phyloP scores from a whole-genome alignment of 2,329 filamentous ascomycete genomes.

The Fusarium heterosporum region DNA sequence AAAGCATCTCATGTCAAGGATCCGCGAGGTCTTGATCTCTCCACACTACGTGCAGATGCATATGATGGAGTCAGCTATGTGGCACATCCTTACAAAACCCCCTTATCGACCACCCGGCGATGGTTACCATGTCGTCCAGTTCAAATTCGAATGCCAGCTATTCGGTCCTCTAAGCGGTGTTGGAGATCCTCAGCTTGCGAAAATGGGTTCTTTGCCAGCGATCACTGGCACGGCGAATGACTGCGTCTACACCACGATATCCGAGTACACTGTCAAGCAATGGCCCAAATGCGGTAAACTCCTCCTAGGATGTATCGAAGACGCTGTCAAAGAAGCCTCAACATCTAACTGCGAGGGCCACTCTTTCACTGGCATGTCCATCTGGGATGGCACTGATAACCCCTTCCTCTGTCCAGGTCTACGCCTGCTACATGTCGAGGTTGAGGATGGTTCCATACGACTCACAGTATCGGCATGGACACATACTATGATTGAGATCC shows the following conservation, averaged over 20 bases:
- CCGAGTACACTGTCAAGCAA: constrained; percentile 48
- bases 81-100: constrained; percentile 51
- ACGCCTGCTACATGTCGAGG: constrained; percentile 51
- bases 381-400: constrained; percentile 52
- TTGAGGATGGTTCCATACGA: constrained; percentile 50
- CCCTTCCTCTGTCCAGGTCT: constrained; percentile 47
- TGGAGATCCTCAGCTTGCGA: constrained; percentile 47
- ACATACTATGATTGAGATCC: constrained; percentile 51
- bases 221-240: constrained; percentile 53
- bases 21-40: constrained; percentile 49
- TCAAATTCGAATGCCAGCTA: constrained; percentile 52
- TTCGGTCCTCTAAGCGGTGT: constrained; percentile 48
- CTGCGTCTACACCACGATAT: constrained; percentile 51
- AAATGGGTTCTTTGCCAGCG: constrained; percentile 48
- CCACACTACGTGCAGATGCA: constrained; percentile 55
- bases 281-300: constrained; percentile 51
- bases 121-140: constrained; percentile 53
- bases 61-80: constrained; percentile 53
- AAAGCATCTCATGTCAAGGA: constrained; percentile 46
- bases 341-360: constrained; percentile 42
- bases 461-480: constrained; percentile 53
- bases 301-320: constrained; percentile 49
- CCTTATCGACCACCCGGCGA: constrained; percentile 50
- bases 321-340: constrained; percentile 49
- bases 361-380: constrained; percentile 50